Percentiles rank a stretch among this genome's conserved stretches.
These are phyloP conservation scores for Flaveria floridana DNA, from an alignment of 140 eudicot genomes.

Conservation along the genomic window DNA sequence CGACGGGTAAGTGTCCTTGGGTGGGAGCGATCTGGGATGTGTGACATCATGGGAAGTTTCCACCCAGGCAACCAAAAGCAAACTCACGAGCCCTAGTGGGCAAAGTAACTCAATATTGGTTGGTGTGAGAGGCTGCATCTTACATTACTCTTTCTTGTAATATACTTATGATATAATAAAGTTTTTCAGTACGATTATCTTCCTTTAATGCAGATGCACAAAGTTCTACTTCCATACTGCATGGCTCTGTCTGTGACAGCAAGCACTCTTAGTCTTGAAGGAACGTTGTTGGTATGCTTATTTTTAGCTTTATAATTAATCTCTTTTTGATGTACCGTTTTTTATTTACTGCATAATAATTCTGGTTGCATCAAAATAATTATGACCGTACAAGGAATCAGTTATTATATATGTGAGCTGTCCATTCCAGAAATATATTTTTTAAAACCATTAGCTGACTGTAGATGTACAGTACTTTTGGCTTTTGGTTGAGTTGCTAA, in stretches of 20 bases:
- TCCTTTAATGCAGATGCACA: conserved; percentile 76
- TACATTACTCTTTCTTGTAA: neutral
- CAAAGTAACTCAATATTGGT: neutral
- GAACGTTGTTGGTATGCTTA: conserved; percentile 77
- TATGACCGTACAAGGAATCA: neutral
- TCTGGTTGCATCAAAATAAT: neutral
- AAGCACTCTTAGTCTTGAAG: conserved; percentile 83
- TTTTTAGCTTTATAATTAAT: conserved; percentile 8
- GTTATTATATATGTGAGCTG: neutral
- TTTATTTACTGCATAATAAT: neutral
- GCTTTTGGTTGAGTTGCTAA: conserved; percentile 1
- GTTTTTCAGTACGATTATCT: neutral
- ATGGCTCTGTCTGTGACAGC: conserved; percentile 74
- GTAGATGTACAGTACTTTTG: neutral
- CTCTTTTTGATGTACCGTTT: neutral
- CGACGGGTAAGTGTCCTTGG: neutral
- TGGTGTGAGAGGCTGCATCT: neutral
- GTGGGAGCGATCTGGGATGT: neutral
- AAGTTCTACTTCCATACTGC: conserved; percentile 71
- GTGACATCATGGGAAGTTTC: neutral
- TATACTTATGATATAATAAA: neutral
- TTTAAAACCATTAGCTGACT: no score
- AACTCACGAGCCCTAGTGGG: neutral
- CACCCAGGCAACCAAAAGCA: neutral
- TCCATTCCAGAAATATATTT: neutral